A percentile compares a stretch with the other conserved stretches of the same genome.
Conservation (phyloP, 257 asterid genomes). For the Verbena officinalis region DNA sequence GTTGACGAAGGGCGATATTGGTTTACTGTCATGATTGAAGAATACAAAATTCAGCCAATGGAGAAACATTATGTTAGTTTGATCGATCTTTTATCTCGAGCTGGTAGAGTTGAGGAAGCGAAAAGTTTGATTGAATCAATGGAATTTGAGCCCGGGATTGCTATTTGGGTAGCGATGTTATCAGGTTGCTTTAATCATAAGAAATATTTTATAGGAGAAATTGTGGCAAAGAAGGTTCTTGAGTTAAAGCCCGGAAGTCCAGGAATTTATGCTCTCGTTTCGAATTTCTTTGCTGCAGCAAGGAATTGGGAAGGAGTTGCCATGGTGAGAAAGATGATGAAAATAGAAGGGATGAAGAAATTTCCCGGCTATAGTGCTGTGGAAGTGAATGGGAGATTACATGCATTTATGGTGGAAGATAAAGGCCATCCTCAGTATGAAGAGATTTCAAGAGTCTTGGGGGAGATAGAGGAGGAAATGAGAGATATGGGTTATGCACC, state of each 20-base stretch:
- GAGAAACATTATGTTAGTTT: conserved; percentile 79
- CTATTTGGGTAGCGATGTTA: conserved; percentile 84
- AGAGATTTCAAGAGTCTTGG: conserved; percentile 42
- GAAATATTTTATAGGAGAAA: conserved; percentile 55
- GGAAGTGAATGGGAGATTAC: conserved; percentile 63
- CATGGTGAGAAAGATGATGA: conserved; percentile 61
- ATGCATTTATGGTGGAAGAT: conserved; percentile 66
- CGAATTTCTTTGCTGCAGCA: conserved; percentile 79
- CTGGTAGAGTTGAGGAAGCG: conserved; percentile 80
- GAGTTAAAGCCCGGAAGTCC: conserved; percentile 55
- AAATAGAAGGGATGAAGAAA: conserved; percentile 57
- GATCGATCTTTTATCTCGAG: conserved; percentile 83
- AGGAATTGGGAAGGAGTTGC: conserved; percentile 76
- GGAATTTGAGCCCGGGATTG: conserved; percentile 52
- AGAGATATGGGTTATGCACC: conserved; percentile 54
- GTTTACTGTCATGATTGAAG: conserved; percentile 61
- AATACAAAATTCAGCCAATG: conserved; percentile 59
- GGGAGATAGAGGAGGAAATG: conserved; percentile 60
- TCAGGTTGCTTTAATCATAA: conserved; percentile 78
- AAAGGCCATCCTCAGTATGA: conserved; percentile 54
- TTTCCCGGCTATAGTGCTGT: conserved; percentile 65
- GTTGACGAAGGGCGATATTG: conserved; percentile 67
- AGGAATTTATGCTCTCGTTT: conserved; percentile 62
- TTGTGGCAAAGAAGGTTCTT: conserved; percentile 70
- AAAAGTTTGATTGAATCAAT: conserved; percentile 45